Conservation (phyloP, 805 yeast genomes). For the Cyberlindnera bimundalis region DNA sequence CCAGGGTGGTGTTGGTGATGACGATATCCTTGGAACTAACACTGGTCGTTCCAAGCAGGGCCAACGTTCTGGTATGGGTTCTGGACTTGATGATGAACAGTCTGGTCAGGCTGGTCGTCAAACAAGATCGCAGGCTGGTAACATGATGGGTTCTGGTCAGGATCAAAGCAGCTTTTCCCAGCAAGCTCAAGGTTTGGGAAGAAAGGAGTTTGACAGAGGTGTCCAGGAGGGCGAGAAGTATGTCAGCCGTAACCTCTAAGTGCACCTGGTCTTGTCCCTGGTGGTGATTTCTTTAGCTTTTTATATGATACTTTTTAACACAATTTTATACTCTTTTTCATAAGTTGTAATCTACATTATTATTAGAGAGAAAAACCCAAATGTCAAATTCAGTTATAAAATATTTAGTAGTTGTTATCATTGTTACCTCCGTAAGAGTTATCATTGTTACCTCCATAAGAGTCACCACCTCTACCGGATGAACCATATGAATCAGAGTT, state of each 20-base stretch:
- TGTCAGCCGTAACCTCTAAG: conserved; percentile 26
- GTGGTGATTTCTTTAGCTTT: not conserved
- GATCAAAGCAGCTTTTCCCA: conserved; percentile 14
- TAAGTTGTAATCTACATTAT: too few relatives aligned
- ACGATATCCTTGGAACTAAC: not conserved
- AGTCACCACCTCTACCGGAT: not conserved
- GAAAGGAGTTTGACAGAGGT: conserved; percentile 24
- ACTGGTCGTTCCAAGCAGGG: not conserved
- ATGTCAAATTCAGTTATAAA: too few relatives aligned
- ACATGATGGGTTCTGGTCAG: not conserved
- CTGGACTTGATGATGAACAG: conserved; percentile 11
- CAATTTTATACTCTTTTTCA: not conserved
- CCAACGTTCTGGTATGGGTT: conserved; percentile 8
- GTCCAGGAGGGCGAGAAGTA: conserved; percentile 26
- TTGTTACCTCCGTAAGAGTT: not conserved
- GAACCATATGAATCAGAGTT: conserved; percentile 5
- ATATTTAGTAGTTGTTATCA: conserved; percentile 1
- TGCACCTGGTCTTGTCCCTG: not conserved
- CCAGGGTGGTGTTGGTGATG: not conserved
- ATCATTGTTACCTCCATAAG: not conserved
- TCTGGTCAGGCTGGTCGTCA: conserved; percentile 19
- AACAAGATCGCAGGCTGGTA: conserved; percentile 25
- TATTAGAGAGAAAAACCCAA: too few relatives aligned
- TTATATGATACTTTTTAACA: not conserved
- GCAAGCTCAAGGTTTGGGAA: conserved; percentile 22